These are phyloP conservation scores for Phytophthora brassicae DNA, from an alignment of 352 stramenopile species.

Conservation along the genomic window DNA sequence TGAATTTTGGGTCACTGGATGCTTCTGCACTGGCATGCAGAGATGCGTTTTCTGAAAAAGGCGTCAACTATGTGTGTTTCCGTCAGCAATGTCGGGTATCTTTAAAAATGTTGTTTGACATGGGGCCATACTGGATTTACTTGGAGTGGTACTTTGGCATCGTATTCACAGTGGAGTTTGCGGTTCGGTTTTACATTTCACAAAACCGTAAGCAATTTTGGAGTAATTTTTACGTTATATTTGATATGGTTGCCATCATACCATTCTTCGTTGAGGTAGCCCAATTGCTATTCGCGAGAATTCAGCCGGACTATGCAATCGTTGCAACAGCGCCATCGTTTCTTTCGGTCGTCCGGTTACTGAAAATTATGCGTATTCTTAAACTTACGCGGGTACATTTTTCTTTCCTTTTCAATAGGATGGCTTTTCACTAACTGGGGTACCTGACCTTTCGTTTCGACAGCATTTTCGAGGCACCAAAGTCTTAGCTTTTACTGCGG, in stretches of 20 bases:
- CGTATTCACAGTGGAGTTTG: conserved; percentile 56
- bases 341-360: conserved; percentile 60
- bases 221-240: conserved; percentile 60
- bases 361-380: conserved; percentile 77
- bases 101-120: conserved; percentile 46
- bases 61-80: conserved; percentile 47
- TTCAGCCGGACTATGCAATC: conserved; percentile 56
- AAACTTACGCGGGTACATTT: conserved; percentile 59
- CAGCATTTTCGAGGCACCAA: conserved; percentile 72
- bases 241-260: conserved; percentile 64
- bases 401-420: neutral
- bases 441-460: neutral
- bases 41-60: conserved; percentile 34
- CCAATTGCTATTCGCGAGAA: conserved; percentile 18
- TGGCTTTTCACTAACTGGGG: neutral
- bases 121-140: conserved; percentile 78
- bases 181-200: conserved; percentile 56
- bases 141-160: conserved; percentile 71
- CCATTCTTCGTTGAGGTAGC: conserved; percentile 71
- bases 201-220: conserved; percentile 42
- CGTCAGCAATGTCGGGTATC: conserved; percentile 43
- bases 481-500: conserved; percentile 60
- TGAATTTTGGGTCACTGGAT: conserved; percentile 59
- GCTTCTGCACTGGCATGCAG: conserved; percentile 27
- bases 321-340: conserved; percentile 66